Evolutionary conservation across 345 rosid species (phyloP).

Genomic region (Sisymbrium altissimum): DNA sequence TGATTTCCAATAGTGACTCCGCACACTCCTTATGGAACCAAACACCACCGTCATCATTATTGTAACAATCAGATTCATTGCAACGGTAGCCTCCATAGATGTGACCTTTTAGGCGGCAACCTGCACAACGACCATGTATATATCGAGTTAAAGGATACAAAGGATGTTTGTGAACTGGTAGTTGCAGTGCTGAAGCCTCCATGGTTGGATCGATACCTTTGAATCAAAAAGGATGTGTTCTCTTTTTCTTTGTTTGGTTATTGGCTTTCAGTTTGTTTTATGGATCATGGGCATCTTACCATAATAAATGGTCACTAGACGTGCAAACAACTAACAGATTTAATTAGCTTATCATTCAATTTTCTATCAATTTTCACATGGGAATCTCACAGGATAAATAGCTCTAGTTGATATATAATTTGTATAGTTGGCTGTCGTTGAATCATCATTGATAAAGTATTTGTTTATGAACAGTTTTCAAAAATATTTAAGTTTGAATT

Average conservation of each 20-base stretch:
- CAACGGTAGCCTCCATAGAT: not conserved
- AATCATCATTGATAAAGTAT: too few relatives aligned
- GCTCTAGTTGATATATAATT: too few relatives aligned
- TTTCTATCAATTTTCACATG: too few relatives aligned
- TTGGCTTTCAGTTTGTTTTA: too few relatives aligned
- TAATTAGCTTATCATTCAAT: too few relatives aligned
- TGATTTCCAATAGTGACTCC: not conserved
- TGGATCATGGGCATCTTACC: too few relatives aligned
- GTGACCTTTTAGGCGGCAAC: not conserved
- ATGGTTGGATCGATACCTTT: not conserved
- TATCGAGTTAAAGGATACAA: not conserved
- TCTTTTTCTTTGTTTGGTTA: not conserved
- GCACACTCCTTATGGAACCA: not conserved
- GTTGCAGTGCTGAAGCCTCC: not conserved
- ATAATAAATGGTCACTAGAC: too few relatives aligned
- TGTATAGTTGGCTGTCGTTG: too few relatives aligned
- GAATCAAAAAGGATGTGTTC: not conserved
- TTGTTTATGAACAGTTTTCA: too few relatives aligned
- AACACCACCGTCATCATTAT: not conserved
- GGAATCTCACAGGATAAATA: too few relatives aligned
- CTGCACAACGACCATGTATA: not conserved
- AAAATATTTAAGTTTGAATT: too few relatives aligned
- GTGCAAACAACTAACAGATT: too few relatives aligned
- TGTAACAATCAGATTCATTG: not conserved
- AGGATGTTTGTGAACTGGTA: not conserved